These are phyloP conservation scores for Tolypocladium sp. DNA, from an alignment of 2,329 filamentous ascomycete species.

Conservation along the genomic window DNA sequence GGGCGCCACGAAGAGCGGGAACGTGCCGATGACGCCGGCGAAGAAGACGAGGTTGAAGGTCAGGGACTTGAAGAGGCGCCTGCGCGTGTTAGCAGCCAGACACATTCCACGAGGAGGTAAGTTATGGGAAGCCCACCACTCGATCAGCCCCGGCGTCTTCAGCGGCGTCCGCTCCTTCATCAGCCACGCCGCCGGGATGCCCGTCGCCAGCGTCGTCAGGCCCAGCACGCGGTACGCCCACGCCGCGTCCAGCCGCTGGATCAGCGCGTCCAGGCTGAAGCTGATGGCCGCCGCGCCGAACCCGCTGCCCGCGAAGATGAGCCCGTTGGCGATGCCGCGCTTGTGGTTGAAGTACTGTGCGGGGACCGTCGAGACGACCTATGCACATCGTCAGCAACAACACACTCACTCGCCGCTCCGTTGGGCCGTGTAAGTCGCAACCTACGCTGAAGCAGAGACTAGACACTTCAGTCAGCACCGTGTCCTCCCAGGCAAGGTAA, in stretches of 20 bases:
- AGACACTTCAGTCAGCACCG: neutral
- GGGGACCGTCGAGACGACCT: neutral
- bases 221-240: neutral
- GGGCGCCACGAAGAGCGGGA: constrained; percentile 50
- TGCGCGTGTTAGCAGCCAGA: constrained; percentile 6
- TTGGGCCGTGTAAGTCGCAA: neutral
- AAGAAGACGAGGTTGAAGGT: constrained; percentile 44
- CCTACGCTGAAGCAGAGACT: neutral
- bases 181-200: neutral
- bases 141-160: neutral
- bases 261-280: neutral
- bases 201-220: neutral
- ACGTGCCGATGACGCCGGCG: constrained; percentile 45
- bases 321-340: neutral
- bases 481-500: neutral
- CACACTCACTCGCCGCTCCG: no score
- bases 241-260: neutral
- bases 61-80: constrained; percentile 41
- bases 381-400: neutral
- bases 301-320: neutral
- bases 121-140: neutral
- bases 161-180: neutral
- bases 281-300: neutral
- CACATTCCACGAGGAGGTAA: no score
- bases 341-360: neutral